Conservation (phyloP, 1,139 yeast species). For the Suhomyces panamericanus region DNA sequence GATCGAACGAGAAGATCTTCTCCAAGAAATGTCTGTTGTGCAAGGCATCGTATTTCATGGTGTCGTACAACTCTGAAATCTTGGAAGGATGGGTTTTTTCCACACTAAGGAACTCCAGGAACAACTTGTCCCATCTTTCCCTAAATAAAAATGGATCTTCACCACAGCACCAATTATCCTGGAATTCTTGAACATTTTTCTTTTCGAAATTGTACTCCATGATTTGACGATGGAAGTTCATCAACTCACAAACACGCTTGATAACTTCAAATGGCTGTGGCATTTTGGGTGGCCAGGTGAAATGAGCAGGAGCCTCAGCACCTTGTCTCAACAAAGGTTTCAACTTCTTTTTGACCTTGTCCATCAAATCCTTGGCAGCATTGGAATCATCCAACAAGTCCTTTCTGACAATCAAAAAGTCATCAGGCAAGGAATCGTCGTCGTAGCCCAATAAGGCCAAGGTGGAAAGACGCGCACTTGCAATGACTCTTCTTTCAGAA, state of each 20-base stretch:
- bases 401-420: slow-evolving; percentile 78
- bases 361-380: slow-evolving; percentile 98
- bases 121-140: slow-evolving; percentile 97
- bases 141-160: slow-evolving; percentile 88
- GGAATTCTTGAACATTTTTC: slow-evolving; percentile 67
- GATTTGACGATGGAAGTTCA: slow-evolving; percentile 86
- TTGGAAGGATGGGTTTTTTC: slow-evolving; percentile 98
- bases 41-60: slow-evolving; percentile 97
- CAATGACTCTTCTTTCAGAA: slow-evolving; percentile 90
- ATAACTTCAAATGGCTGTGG: slow-evolving; percentile 96
- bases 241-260: slow-evolving; percentile 88
- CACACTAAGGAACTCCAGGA: slow-evolving; percentile 86
- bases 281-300: slow-evolving; percentile 98
- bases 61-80: slow-evolving; percentile 93
- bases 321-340: slow-evolving; percentile 95
- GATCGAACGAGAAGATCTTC: slow-evolving; percentile 75
- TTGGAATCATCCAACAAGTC: slow-evolving; percentile 94
- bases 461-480: slow-evolving; percentile 89
- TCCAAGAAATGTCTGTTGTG: slow-evolving; percentile 91
- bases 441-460: slow-evolving; percentile 75
- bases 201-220: slow-evolving; percentile 79
- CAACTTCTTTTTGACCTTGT: slow-evolving; percentile 92
- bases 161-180: slow-evolving; percentile 91
- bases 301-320: slow-evolving; percentile 97
- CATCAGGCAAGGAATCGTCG: slow-evolving; percentile 65